Base-by-base conservation (phyloP, 2,329 filamentous ascomycete genomes). In the Arthrobotrys sphaeroides region DNA sequence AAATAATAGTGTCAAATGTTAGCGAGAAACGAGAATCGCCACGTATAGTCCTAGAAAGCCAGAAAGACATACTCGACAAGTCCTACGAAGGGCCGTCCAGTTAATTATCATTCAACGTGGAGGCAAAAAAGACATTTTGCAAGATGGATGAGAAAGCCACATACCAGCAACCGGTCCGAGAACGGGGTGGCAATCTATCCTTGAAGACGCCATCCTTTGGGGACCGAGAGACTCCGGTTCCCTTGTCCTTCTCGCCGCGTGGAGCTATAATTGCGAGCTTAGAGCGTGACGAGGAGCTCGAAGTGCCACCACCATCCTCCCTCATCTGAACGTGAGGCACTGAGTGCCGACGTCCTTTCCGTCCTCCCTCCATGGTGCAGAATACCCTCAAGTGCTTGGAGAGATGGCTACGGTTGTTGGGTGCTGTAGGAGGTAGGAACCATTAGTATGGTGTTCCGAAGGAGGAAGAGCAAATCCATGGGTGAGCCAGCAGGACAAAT, bases 151-250 rank as follows among this genome's bases (percentile, higher is more conserved):
- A 61, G 28, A 26, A 60, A 49, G 60, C 49, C 49, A 45, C 42
- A 77, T 79, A 81, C 80, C 80, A 81, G 61, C 81, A 82, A 13
- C 81, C 81, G 70, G 77, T 81, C 51, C 79, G 78, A 22, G 80
- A 81, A 59, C 81, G 77, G 42, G 81, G 81, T 43, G 80, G 80
- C 43, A 81, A 73, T 67, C 78, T 66, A 61, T 67, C 59, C 31
- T 62, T 67, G 67, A 66, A 70, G 24, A 66, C 60, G 13, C 53
- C 57, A 28, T 72, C 60, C 53, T 53, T 77, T 12, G 65, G 60
- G 36, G 65, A 70, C 45, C 51, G 43, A 42, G 60, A 43, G 18
- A 70, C 16, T 10, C 61, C 53, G 33, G 13, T 26, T 33, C 76
- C 66, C 57, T 77, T 69, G 65, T 70, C 65, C 33, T 67, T 72